These are phyloP conservation scores for Noccaea caerulescens DNA, from an alignment of 345 rosid genomes.

Conservation along the genomic window DNA sequence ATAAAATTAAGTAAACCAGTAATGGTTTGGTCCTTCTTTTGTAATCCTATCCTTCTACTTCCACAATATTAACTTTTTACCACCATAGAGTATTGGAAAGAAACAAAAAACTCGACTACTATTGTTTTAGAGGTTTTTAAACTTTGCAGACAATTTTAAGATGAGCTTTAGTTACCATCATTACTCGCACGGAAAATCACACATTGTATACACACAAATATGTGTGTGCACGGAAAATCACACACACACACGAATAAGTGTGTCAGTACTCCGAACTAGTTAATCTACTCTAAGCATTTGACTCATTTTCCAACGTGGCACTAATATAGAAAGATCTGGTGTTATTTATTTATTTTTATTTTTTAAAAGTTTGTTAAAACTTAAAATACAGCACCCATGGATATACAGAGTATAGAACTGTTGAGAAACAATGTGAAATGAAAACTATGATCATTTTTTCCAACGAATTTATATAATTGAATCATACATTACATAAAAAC, in stretches of 20 bases:
- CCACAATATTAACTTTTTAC: background rate
- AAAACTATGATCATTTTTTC: background rate
- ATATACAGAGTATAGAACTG: background rate
- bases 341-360: too few species aligned
- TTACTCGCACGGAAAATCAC: slow-evolving; percentile 42
- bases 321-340: background rate
- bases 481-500: too few species aligned
- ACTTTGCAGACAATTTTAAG: slow-evolving; percentile 20
- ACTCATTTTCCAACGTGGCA: slow-evolving; percentile 24
- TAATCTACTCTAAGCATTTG: slow-evolving; percentile 5
- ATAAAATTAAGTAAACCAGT: slow-evolving; percentile 24
- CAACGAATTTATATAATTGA: too few species aligned
- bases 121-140: background rate
- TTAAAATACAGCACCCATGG: background rate
- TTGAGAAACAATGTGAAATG: background rate
- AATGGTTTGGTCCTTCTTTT: background rate
- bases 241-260: slow-evolving; percentile 7
- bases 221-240: slow-evolving; percentile 36
- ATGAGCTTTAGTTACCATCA: slow-evolving; percentile 35
- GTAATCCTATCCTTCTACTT: background rate
- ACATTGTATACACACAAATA: background rate
- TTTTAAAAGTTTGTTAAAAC: too few species aligned
- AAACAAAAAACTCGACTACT: background rate
- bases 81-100: background rate
- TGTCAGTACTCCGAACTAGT: slow-evolving; percentile 28